Evolutionary conservation across 345 rosid genomes (phyloP).

Genomic region (Brassica nigra): DNA sequence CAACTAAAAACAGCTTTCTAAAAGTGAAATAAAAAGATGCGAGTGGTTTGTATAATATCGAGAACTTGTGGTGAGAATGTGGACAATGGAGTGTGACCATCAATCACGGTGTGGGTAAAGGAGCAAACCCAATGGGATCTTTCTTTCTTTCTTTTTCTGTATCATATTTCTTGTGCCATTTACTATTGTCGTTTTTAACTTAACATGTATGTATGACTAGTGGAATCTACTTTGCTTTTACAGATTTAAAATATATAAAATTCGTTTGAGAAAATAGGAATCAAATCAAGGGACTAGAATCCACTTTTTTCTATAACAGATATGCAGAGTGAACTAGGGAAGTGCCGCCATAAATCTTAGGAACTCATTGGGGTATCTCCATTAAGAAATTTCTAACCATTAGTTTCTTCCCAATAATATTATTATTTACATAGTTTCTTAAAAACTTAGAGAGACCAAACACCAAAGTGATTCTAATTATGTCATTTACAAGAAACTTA

Average conservation of each 20-base stretch:
- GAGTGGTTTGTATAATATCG: conserved; percentile 27
- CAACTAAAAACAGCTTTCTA: neutral
- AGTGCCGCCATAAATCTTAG: neutral
- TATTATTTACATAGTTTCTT: no score
- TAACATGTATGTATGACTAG: neutral
- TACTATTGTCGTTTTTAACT: conserved; percentile 11
- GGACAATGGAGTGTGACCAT: conserved; percentile 32
- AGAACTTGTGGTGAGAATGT: conserved; percentile 26
- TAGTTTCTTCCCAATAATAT: no score
- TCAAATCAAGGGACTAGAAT: neutral
- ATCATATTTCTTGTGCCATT: neutral
- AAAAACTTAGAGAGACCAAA: no score
- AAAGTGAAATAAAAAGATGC: conserved; percentile 12
- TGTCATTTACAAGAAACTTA: neutral
- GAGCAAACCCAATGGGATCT: conserved; percentile 27
- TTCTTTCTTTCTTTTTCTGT: neutral
- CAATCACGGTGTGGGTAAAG: conserved; percentile 37
- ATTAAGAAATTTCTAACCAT: no score
- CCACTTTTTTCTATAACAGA: neutral
- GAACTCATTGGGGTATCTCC: neutral
- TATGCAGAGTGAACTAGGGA: neutral
- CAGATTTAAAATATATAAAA: neutral
- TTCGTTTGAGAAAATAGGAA: neutral
- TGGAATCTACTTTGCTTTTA: conserved; percentile 7
- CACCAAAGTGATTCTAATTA: neutral